Base-by-base conservation (phyloP, 768 basidiomycete species). In the Goffeauzyma gilvescens region DNA sequence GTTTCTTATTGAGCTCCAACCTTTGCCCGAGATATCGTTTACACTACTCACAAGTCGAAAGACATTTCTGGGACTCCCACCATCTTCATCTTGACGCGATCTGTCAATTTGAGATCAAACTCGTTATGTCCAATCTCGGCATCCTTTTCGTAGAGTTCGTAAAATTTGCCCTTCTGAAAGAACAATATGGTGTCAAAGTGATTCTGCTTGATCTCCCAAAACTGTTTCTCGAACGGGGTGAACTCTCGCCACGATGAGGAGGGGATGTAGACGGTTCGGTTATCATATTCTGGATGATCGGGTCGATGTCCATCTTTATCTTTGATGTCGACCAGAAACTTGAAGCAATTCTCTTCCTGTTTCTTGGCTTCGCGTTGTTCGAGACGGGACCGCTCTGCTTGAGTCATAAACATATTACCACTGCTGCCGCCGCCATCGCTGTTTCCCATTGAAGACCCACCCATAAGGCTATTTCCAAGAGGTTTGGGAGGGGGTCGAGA, bases 81-180 rank as follows among this genome's bases (percentile, higher is more conserved):
- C 90, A 98, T 98, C 48, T 79, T 86, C 93, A 98, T 98, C 65
- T 96, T 96, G 34, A 96, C 93, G 48, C 93, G 69, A 42, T 78
- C 67, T 0, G 68, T 69, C 23, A 70, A 51, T 55, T 98, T 96
- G 44, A 98, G 67, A 54, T 96, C 93, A 58, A 98, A 98, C 42
- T 89, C 77, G 54, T 78, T 79, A 61, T 96, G 86, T 1, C 93
- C 93, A 38, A 85, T 73, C 44, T 52, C 72, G 1, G 90, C 90
- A 62, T 96, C 90, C 42, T 93, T 81, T 65, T 95, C 90, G 55
- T 96, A 95, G n/a, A 93, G 66, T 51, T 67, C 64, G 42, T 62
- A 65, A 45, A 58, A 58, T 40, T 67, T 62, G 31, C 93, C 93
- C 74, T 98, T 96, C 65, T 98, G 93, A 67, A 96, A 98, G 70